Evolutionary conservation across 768 basidiomycete genomes (phyloP).

Genomic region (Suillus plorans): DNA sequence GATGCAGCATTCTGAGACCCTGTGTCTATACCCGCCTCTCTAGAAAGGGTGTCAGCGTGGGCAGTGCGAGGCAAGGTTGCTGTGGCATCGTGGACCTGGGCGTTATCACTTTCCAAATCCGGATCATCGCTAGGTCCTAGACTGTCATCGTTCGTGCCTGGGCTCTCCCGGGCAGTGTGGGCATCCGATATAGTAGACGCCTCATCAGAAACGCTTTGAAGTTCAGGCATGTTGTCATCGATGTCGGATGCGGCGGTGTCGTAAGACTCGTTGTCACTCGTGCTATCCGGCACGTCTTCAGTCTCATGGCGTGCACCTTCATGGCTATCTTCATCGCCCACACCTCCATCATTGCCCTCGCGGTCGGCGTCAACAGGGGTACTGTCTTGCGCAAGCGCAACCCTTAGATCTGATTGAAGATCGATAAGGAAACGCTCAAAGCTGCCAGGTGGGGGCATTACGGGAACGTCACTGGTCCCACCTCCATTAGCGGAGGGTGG

Average conservation of each 20-base stretch:
- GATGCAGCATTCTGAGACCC: constrained; percentile 3
- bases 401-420: constrained; percentile 69
- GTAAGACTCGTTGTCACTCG: constrained; percentile 3
- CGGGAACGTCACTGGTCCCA: constrained; percentile 4
- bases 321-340: constrained; percentile 19
- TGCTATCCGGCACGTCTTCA: not conserved
- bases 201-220: constrained; percentile 31
- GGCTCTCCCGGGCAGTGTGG: constrained; percentile 5
- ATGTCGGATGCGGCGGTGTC: constrained; percentile 11
- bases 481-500: constrained; percentile 1
- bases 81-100: not conserved
- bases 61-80: constrained; percentile 4
- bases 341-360: constrained; percentile 12
- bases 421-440: constrained; percentile 84
- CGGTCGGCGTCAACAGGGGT: constrained; percentile 11
- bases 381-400: constrained; percentile 49
- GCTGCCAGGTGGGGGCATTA: constrained; percentile 55
- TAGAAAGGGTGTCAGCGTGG: constrained; percentile 6
- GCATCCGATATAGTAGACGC: constrained; percentile 27
- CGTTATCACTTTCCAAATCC: not conserved
- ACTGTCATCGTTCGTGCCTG: not conserved
- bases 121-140: not conserved
- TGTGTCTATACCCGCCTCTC: not conserved
- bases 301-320: constrained; percentile 6
- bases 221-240: constrained; percentile 31